These are phyloP conservation scores for Termitomyces sp. DNA, from an alignment of 768 basidiomycete species.

Conservation along the genomic window DNA sequence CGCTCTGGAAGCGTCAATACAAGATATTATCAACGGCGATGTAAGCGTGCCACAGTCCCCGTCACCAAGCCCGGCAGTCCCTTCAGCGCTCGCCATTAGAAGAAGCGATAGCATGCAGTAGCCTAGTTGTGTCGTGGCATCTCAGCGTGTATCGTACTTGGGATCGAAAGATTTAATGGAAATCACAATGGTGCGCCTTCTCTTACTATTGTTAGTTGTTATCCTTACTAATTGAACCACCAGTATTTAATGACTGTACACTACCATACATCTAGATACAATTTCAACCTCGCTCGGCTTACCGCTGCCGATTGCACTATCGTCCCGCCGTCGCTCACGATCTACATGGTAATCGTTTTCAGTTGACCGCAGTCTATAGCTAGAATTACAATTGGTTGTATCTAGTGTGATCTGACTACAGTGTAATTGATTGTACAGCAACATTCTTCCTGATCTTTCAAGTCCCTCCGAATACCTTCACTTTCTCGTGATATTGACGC, in stretches of 20 bases:
- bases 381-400: neutral
- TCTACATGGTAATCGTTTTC: no score
- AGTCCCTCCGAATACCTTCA: constrained; percentile 26
- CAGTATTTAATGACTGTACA: neutral
- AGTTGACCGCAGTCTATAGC: no score
- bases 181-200: neutral
- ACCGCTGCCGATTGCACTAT: neutral
- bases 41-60: constrained; percentile 62
- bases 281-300: neutral
- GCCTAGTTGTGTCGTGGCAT: neutral
- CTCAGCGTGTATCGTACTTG: neutral
- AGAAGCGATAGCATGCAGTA: constrained; percentile 35
- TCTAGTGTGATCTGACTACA: neutral
- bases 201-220: neutral
- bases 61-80: constrained; percentile 35
- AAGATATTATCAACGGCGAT: constrained; percentile 86
- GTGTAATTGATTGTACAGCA: neutral
- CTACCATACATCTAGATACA: neutral
- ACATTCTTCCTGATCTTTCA: neutral
- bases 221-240: neutral
- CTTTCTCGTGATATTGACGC: constrained; percentile 5
- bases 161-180: neutral
- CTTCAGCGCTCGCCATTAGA: constrained; percentile 32
- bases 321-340: no score
- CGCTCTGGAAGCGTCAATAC: constrained; percentile 82